Percentiles rank a stretch among this genome's conserved stretches.
Conservation (phyloP, 352 stramenopile species). For the Globisporangium recalcitrans region DNA sequence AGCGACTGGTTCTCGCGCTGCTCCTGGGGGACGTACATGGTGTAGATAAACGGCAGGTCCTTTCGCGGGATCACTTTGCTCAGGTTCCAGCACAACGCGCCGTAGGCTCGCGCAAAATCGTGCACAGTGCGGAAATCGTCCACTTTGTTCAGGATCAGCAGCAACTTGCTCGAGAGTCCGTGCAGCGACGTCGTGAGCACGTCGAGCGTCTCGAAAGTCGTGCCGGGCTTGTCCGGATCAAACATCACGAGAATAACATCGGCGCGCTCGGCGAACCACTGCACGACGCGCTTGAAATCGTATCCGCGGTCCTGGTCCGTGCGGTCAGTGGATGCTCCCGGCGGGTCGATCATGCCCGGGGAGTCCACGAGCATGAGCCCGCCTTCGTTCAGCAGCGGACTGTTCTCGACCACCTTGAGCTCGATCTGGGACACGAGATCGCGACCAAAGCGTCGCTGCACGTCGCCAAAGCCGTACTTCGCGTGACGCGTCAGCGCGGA, state of each 20-base stretch:
- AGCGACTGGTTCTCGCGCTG: conserved; percentile 27
- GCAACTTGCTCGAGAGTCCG: conserved; percentile 74
- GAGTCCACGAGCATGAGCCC: conserved; percentile 86
- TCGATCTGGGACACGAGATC: conserved; percentile 86
- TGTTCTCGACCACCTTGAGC: conserved; percentile 73
- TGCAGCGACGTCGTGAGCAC: conserved; percentile 75
- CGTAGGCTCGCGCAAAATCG: conserved; percentile 83
- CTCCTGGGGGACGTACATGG: conserved; percentile 82
- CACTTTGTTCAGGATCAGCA: conserved; percentile 87
- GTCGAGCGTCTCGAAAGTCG: conserved; percentile 85
- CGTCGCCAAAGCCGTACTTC: conserved; percentile 78
- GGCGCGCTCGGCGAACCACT: conserved; percentile 81
- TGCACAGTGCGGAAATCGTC: conserved; percentile 85
- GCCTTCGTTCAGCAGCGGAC: conserved; percentile 62
- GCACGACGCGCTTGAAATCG: conserved; percentile 83
- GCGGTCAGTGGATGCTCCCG: conserved; percentile 45
- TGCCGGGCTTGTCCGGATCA: conserved; percentile 84
- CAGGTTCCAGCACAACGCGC: conserved; percentile 84
- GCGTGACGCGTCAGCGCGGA: conserved; percentile 63
- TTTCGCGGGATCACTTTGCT: conserved; percentile 86
- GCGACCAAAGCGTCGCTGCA: conserved; percentile 68
- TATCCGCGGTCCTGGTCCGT: conserved; percentile 78
- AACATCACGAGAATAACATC: conserved; percentile 90
- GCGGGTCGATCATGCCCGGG: conserved; percentile 84
- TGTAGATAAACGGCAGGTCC: conserved; percentile 86